phyloP scores from a whole-genome alignment of 1,284 basidiomycete genomes.

The Ganoderma multipileum region DNA sequence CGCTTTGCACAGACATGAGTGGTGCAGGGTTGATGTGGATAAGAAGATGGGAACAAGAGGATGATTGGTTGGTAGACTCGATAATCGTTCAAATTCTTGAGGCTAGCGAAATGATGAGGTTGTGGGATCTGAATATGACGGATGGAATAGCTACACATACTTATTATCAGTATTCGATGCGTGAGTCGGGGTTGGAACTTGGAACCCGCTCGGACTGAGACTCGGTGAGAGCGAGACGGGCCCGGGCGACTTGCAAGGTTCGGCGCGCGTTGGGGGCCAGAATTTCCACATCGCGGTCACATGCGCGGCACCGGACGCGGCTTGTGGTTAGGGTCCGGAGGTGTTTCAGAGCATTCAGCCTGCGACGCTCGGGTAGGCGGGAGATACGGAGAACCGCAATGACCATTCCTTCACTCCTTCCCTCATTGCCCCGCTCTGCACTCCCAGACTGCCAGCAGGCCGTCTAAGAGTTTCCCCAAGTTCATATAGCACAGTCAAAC shows the following conservation, averaged over 20 bases:
- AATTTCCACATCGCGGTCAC: constrained; percentile 22
- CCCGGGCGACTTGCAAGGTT: too few species aligned
- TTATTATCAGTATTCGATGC: neutral
- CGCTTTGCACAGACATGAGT: constrained; percentile 9
- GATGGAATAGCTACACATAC: neutral
- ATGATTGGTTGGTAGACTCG: neutral
- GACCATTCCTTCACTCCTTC: neutral
- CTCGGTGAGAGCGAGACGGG: too few species aligned
- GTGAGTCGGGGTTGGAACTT: too few species aligned
- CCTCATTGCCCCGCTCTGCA: neutral
- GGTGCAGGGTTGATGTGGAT: constrained; percentile 5
- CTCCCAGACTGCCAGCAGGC: neutral
- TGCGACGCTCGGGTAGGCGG: constrained; percentile 13
- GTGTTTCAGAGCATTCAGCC: constrained; percentile 11
- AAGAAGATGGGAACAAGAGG: neutral
- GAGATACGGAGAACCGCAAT: neutral
- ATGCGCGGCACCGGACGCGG: constrained; percentile 8
- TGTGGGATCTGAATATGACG: neutral
- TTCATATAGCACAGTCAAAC: neutral
- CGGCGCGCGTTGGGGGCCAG: too few species aligned
- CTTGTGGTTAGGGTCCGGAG: constrained; percentile 20
- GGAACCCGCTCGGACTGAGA: too few species aligned
- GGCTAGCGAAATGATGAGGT: neutral
- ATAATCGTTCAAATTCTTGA: neutral
- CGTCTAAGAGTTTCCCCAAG: neutral